phyloP scores from a whole-genome alignment of 257 asterid species.

The Solanum tarapatanum region DNA sequence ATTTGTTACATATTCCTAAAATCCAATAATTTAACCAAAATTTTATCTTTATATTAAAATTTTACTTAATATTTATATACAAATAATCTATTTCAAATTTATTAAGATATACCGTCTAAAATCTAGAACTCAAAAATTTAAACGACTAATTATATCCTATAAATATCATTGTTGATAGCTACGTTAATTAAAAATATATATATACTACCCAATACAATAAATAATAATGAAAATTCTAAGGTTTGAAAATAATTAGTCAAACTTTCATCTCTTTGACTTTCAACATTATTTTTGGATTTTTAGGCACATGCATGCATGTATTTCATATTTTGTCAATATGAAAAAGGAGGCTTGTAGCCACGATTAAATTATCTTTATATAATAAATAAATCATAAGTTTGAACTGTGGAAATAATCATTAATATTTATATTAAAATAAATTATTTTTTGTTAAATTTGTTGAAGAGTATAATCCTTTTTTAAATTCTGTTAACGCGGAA shows the following conservation, averaged over 20 bases:
- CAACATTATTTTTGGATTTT: not conserved
- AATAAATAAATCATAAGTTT: not conserved
- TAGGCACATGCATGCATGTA: not conserved
- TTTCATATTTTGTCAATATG: not conserved
- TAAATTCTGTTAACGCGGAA: fast-evolving
- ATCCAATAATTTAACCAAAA: no score
- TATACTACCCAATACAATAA: not conserved
- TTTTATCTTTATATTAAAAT: no score
- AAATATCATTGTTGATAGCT: not conserved
- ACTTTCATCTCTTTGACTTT: not conserved
- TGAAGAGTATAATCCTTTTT: no score
- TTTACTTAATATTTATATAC: not conserved
- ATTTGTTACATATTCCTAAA: not conserved
- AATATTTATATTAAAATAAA: no score
- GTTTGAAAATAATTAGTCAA: not conserved
- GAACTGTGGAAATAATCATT: fast-evolving
- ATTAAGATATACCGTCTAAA: not conserved
- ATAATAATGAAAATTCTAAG: not conserved
- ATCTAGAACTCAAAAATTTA: not conserved
- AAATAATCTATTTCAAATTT: not conserved
- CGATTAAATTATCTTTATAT: not conserved
- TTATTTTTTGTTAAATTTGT: no score
- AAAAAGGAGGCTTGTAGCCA: not conserved
- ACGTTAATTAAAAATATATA: not conserved
- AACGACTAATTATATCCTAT: not conserved